phyloP scores from a whole-genome alignment of 345 rosid species.

The Boechera stricta region DNA sequence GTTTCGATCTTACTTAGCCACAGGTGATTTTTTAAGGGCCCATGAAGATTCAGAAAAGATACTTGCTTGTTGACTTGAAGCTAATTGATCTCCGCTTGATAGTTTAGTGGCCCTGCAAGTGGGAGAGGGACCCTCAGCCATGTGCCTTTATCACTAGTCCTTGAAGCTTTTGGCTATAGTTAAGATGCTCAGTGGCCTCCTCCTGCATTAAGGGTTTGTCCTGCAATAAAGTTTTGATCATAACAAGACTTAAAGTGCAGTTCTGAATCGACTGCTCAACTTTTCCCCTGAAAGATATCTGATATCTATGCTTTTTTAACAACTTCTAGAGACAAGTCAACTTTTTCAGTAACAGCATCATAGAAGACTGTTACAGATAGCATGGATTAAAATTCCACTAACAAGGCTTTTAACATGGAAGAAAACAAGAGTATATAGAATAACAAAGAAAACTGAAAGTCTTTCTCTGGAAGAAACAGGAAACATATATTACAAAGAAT shows the following conservation, averaged over 20 bases:
- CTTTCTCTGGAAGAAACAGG: background rate
- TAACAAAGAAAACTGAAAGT: background rate
- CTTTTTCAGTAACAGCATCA: conserved; percentile 35
- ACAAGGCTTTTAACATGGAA: conserved; percentile 31
- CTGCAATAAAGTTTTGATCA: conserved; percentile 43
- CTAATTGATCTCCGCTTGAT: conserved; percentile 35
- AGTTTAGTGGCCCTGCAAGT: conserved; percentile 43
- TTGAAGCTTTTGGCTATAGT: conserved; percentile 41
- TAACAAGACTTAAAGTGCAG: conserved; percentile 46
- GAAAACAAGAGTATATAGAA: background rate
- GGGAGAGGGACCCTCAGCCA: conserved; percentile 45
- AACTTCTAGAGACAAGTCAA: conserved; percentile 25
- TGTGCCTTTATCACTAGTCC: conserved; percentile 46
- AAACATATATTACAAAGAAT: background rate
- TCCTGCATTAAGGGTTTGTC: conserved; percentile 35
- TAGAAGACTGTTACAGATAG: conserved; percentile 34
- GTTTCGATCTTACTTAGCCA: conserved; percentile 33
- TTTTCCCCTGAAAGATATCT: conserved; percentile 41
- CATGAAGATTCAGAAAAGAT: conserved; percentile 35
- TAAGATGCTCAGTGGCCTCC: conserved; percentile 41
- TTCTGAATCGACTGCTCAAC: conserved; percentile 35
- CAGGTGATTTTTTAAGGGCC: conserved; percentile 45
- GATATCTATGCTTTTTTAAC: conserved; percentile 39
- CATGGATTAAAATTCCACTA: conserved; percentile 32
- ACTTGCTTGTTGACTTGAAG: conserved; percentile 46